phyloP scores from a whole-genome alignment of 2,329 filamentous ascomycete genomes.

The Colletotrichum paranaense region DNA sequence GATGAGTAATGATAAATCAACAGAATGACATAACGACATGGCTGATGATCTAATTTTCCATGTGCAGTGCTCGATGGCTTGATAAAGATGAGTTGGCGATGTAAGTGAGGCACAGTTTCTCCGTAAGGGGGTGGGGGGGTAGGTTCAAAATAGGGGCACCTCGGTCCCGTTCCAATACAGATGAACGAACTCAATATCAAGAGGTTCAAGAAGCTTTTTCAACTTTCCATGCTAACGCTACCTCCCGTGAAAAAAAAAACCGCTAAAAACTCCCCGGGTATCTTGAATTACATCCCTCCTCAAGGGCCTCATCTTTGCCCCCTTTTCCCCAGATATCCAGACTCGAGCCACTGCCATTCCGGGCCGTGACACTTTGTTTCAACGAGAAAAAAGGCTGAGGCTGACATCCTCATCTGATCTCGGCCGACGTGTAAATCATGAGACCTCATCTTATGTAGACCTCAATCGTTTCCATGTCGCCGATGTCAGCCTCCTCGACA shows the following conservation, averaged over 20 bases:
- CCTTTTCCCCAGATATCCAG: not conserved
- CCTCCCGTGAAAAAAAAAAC: not conserved
- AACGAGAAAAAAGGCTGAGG: not conserved
- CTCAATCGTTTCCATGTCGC: conserved; percentile 81
- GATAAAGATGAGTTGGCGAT: not conserved
- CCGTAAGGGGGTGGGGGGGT: not conserved
- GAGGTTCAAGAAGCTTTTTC: not conserved
- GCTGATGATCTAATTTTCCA: not conserved
- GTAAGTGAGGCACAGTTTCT: not conserved
- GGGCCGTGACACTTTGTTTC: too few relatives aligned
- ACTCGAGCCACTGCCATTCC: too few relatives aligned
- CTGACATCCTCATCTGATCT: not conserved
- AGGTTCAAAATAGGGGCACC: not conserved
- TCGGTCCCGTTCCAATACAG: too few relatives aligned
- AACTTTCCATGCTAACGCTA: not conserved
- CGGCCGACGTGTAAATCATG: not conserved
- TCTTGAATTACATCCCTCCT: conserved; percentile 23
- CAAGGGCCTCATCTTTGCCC: not conserved
- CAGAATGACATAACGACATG: not conserved
- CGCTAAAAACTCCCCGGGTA: conserved; percentile 30
- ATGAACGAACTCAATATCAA: not conserved
- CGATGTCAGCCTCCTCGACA: conserved; percentile 76
- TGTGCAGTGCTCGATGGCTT: not conserved
- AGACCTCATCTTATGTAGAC: conserved; percentile 66
- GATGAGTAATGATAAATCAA: not conserved